Base-by-base conservation (phyloP, 2,329 filamentous ascomycete species). In the Neonectria sp. region DNA sequence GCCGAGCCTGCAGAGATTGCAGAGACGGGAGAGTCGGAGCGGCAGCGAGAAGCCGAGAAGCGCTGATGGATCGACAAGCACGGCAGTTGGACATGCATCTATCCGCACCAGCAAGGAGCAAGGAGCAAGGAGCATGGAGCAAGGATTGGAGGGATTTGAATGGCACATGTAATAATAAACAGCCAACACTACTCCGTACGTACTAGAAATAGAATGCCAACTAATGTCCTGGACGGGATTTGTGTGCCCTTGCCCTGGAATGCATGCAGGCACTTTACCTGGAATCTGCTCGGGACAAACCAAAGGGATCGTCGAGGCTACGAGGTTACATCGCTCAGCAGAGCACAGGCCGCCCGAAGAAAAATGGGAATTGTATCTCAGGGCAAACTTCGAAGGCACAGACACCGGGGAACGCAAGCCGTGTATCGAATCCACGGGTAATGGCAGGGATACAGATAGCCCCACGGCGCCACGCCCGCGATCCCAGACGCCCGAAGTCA, bases 11-110 rank as follows among this genome's bases (percentile, higher is more conserved):
- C 31, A 33, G 53, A 55, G 15, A 24, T 45, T 24, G 64, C 55
- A 63, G 71, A 67, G 15, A 51, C 45, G 33, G 72, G 48, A 25
- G 71, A 67, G 12, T 43, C 40, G 37, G 72, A 45, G 27, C 55
- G 52, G 35, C 56, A 61, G 9, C 52, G 45, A 48, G 68, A 72
- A 25, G 46, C 31, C 45, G 67, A 60, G 53, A 31, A 74, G 69
- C 52, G 61, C 13, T 59, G 53, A 58, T 65, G 29, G 55, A 68
- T 33, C 45, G 35, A 64, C 40, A 8, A 67, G 35, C 5, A 48
- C 52, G 58, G 64, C 48, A 63, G 51, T 68, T 58, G 43, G 40
- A 58, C 35, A 37, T 51, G 58, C 31, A 46, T 35, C 53, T 31
- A 46, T 35, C 53, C 25, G 62, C 49, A 65, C 27, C 9, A 25